A percentile compares a stretch with the other conserved stretches of the same genome.
Conservation (phyloP, 192 early-diverging fungal genomes). For the Umbelopsis sp. region DNA sequence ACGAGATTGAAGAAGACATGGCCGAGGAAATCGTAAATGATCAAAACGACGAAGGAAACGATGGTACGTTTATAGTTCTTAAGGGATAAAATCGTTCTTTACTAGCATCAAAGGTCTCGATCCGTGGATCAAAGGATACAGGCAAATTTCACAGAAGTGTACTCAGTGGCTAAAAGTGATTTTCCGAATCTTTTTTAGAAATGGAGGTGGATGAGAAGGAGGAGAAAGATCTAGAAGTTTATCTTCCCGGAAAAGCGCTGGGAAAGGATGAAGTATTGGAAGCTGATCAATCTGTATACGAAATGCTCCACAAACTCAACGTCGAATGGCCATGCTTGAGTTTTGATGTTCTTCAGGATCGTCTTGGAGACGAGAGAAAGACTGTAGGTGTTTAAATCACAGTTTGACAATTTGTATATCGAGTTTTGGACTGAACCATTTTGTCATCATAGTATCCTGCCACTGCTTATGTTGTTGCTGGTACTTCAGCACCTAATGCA, state of each 20-base stretch:
- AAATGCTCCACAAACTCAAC: slow-evolving; percentile 94
- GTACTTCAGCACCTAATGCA: slow-evolving; percentile 84
- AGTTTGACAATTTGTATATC: neutral
- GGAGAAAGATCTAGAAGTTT: slow-evolving; percentile 70
- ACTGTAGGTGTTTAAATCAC: slow-evolving; percentile 43
- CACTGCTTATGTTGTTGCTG: slow-evolving; percentile 91
- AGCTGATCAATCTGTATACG: slow-evolving; percentile 92
- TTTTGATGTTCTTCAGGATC: slow-evolving; percentile 93
- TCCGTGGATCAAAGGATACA: neutral
- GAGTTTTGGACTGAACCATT: slow-evolving; percentile 9
- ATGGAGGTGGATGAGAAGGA: slow-evolving; percentile 56
- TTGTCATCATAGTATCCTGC: slow-evolving; percentile 70
- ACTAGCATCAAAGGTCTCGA: neutral
- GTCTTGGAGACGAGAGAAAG: slow-evolving; percentile 75
- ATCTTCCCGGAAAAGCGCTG: slow-evolving; percentile 88
- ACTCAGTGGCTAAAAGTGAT: neutral
- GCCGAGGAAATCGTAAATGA: slow-evolving; percentile 48
- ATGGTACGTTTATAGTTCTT: slow-evolving; percentile 5
- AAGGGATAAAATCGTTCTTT: neutral
- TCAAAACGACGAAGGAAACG: slow-evolving; percentile 42
- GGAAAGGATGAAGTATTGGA: slow-evolving; percentile 89
- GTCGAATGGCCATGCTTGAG: slow-evolving; percentile 96
- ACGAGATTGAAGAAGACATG: slow-evolving; percentile 75
- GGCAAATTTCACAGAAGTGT: too few species aligned
- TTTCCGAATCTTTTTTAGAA: slow-evolving; percentile 1